Percentiles rank a stretch among this genome's conserved stretches.
Conservation (phyloP, 192 early-diverging fungal genomes). For the Jimgerdemannia lactiflua region DNA sequence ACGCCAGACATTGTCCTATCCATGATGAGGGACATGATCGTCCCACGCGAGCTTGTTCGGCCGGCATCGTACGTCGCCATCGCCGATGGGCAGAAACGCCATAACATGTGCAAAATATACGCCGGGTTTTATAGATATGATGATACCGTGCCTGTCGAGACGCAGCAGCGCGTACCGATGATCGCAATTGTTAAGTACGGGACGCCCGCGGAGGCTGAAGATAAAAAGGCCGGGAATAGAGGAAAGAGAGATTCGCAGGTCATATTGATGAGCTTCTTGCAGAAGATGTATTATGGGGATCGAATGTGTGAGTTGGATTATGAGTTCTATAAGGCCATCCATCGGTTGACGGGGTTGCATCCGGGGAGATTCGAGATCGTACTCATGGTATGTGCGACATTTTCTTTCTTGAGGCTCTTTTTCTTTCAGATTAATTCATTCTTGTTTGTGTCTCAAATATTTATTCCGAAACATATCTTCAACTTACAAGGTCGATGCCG, state of each 20-base stretch:
- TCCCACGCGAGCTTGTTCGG: constrained; percentile 60
- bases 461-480: constrained; percentile 46
- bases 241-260: constrained; percentile 96
- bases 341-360: constrained; percentile 64
- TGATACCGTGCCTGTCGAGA: constrained; percentile 40
- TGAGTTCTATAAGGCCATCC: constrained; percentile 73
- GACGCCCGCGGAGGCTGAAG: constrained; percentile 54
- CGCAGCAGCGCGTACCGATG: constrained; percentile 66
- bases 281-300: constrained; percentile 79
- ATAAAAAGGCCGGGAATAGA: constrained; percentile 76
- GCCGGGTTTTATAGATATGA: constrained; percentile 85
- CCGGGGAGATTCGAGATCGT: constrained; percentile 72
- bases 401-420: no score
- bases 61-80: constrained; percentile 85
- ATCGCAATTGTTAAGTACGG: constrained; percentile 76
- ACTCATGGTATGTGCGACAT: constrained; percentile 61
- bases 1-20: constrained; percentile 74
- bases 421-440: no score
- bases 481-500: constrained; percentile 74
- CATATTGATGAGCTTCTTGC: constrained; percentile 89
- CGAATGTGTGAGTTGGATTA: constrained; percentile 79
- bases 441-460: background rate
- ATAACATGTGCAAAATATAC: constrained; percentile 93
- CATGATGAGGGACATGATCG: constrained; percentile 76
- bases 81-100: constrained; percentile 81